Base-by-base conservation (phyloP, 2,329 filamentous ascomycete genomes). In the Diaporthe humulicola region DNA sequence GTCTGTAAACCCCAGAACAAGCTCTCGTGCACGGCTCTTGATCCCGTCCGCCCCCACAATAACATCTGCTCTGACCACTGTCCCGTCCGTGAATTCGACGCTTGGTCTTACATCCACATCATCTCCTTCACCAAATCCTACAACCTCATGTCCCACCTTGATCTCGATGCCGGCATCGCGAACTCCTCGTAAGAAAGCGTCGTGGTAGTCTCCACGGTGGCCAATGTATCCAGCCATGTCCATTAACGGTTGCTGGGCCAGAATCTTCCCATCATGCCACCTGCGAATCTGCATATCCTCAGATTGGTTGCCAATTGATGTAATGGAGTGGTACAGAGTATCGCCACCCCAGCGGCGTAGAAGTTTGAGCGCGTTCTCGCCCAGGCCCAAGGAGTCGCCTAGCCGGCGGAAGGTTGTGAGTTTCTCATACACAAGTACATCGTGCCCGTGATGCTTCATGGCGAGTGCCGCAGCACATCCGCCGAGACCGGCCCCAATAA, bases 41-140 rank as follows among this genome's bases (percentile, higher is more conserved):
- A 90, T 88, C 9, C 88, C 84, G 79, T 90, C 88, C 36, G 87
- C 87, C 6, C 87, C 88, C 8, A 90, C 81, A 4, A 90, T 84
- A 0, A 89, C 77, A 77, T 90, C 87, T 0, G 86, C 88, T 2
- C 77, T 71, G 74, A 86, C 83, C 30, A 81, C 80, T 9, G 79
- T 78, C 6, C 84, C 84, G 71, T 83, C 83, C 6, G 79, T 80
- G 22, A 86, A 81, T 0, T 75, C 79, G 10, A 86, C 76, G 15
- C 78, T 81, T 4, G 82, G 82, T 67, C 78, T 79, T 14, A 45
- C 17, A 15, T 36, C 33, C 9, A 28, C n/a, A 3, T 15, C 42
- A 10, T 69, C 28, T 22, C 81, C 76, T 70, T 86, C 84, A 60
- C 83, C 79, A 72, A 84, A 86, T 3, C 79, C 77, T 0, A 84